Evolutionary conservation across 768 basidiomycete species (phyloP), one percentile per base, ranked within the genome.

Genomic region (Pulveroboletus sp.): DNA sequence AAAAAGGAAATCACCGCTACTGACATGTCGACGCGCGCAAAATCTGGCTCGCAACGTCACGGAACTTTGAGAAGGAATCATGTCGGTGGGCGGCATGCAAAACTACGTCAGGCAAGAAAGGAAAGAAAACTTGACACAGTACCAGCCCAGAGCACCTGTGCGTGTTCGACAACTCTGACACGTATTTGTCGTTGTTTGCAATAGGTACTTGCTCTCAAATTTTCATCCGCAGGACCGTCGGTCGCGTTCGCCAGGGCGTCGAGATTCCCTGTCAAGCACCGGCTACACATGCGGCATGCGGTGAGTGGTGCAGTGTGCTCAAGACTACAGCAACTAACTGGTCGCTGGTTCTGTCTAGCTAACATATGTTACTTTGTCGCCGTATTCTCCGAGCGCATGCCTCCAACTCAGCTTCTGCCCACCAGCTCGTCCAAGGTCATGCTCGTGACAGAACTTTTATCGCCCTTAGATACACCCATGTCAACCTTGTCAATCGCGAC

Each of bases 321-420:
- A 12, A 13, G 19, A 29, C 20, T 12, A 10, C 10, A 2, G 0
- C 12, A 36, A 13, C 14, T 49, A 33, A 61, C 38, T 23, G 14
- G 21, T 27, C 50, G 59, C 38, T 23, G 14, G 21, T 27, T 51
- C 38, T 25, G 40, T 56, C n/a, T 53, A 80, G 84, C 71, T 86
- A 75, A 86, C 82, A 79, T 82, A 86, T 86, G 84, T 84, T 76
- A 72, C 75, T 81, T 80, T 82, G 84, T 76, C 83, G 81, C 70
- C 76, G 70, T 71, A 68, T 75, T 61, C 69, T 72, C 57, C 72
- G 72, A 77, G 71, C 72, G 68, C 70, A 72, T 67, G 63, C 70
- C 58, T 63, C 61, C 47, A 69, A 65, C 57, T 49, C 63, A 45
- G 34, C 47, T 45, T 54, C 56, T 37, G 45, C 55, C 25, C 58